These are phyloP conservation scores for Hanseniaspora guilliermondii DNA, from an alignment of 805 yeast genomes.

Conservation along the genomic window DNA sequence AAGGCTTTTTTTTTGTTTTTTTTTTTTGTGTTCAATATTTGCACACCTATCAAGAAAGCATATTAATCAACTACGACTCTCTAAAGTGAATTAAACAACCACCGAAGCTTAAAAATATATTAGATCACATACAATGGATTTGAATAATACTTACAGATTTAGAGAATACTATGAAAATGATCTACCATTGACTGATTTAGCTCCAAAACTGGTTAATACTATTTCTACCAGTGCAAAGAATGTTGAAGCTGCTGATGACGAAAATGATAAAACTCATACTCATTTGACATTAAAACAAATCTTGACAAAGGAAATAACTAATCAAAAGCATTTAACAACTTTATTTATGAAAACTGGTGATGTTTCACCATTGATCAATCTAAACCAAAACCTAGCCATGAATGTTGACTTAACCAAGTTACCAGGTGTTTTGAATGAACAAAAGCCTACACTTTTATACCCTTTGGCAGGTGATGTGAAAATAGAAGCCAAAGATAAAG, in stretches of 20 bases:
- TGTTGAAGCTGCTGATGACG: constrained; percentile 32
- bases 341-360: constrained; percentile 57
- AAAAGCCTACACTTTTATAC: constrained; percentile 36
- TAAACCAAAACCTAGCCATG: constrained; percentile 61
- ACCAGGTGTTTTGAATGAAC: constrained; percentile 55
- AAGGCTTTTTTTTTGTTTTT: no score
- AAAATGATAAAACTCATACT: constrained; percentile 26
- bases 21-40: no score
- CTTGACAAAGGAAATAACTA: constrained; percentile 8
- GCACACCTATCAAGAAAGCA: no score
- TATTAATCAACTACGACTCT: no score
- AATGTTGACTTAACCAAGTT: constrained; percentile 56
- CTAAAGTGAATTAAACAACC: neutral
- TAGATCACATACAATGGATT: neutral
- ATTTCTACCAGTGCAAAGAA: constrained; percentile 29
- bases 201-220: constrained; percentile 57
- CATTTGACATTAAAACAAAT: constrained; percentile 7
- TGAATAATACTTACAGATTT: constrained; percentile 7
- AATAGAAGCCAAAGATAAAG: constrained; percentile 67
- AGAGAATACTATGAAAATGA: constrained; percentile 35
- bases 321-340: constrained; percentile 41
- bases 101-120: neutral
- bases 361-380: constrained; percentile 46
- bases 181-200: constrained; percentile 85
- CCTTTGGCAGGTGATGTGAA: constrained; percentile 30